Base-by-base conservation (phyloP, 805 yeast species). In the Cyberlindnera samutprakarnensis region DNA sequence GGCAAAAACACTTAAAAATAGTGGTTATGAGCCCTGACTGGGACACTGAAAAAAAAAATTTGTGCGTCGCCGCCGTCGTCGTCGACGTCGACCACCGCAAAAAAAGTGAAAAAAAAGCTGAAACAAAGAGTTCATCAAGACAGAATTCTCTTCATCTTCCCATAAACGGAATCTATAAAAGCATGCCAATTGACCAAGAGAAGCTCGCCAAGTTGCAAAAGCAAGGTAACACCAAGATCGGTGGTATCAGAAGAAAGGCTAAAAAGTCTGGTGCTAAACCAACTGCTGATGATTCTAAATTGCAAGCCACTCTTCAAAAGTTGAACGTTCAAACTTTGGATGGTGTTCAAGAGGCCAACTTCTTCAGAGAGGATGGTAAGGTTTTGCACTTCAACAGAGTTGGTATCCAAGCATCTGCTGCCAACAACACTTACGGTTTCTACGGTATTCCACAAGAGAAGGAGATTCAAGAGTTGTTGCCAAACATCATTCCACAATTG, bases 361-460 rank as follows among this genome's bases (percentile, higher is more conserved):
- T 90, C 73, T 88, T 92, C 83, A 82, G 73, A 65, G 95, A 86
- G 45, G 96, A 90, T 63, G 96, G 96, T 59, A 81, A 79, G 59
- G 96, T 92, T 45, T 69, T 90, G 64, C 96, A 90, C 71, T 86
- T 92, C 75, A 78, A 83, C 73, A 81, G 92, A 64, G 96, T 92
- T 48, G 94, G 92, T 67, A 92, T 88, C 45, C 96, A 90, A 71
- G 84, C 84, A 50, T 86, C 96, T 53, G 78, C 84, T 53, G 80
- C 78, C 54, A 70, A 80, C 72, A 88, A 90, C 78, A 82, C 95
- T 46, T 84, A 80, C 62, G 94, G 94, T 51, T 80, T 92, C 73
- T 82, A 86, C 63, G 98, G 98, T 63, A 77, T 79, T 64, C 84
- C 95, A 45, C 92, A 85, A 66, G 92, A 86, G 68, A 88, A 86